phyloP scores from a whole-genome alignment of 1,284 basidiomycete genomes.

The Exobasidium cylindrosporum region DNA sequence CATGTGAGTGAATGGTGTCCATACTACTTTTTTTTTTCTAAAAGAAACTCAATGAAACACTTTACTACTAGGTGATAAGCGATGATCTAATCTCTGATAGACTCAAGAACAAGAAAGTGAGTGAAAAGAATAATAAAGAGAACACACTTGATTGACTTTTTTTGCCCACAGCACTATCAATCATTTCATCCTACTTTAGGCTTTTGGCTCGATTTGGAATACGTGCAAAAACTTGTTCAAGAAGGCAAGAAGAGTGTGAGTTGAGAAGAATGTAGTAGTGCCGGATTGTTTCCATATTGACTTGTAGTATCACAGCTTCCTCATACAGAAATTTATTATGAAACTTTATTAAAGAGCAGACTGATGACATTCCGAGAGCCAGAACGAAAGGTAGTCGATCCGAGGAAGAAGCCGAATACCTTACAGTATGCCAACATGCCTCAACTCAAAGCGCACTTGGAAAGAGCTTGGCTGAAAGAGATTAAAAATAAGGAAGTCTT shows the following conservation, averaged over 20 bases:
- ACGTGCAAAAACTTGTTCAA: slow-evolving; percentile 74
- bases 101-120: slow-evolving; percentile 73
- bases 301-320: slow-evolving; percentile 59
- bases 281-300: neutral
- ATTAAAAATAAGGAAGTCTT: neutral
- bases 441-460: slow-evolving; percentile 69
- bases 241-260: slow-evolving; percentile 57
- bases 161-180: slow-evolving; percentile 72
- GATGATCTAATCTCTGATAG: slow-evolving; percentile 70
- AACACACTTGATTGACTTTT: too few species aligned
- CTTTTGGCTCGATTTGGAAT: slow-evolving; percentile 77
- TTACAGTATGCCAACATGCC: slow-evolving; percentile 69
- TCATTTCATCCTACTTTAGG: slow-evolving; percentile 83
- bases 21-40: too few species aligned
- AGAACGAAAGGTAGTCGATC: neutral
- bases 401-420: neutral
- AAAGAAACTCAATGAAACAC: too few species aligned
- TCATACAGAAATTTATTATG: slow-evolving; percentile 62
- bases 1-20: slow-evolving; percentile 42
- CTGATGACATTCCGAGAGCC: slow-evolving; percentile 69
- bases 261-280: neutral
- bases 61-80: slow-evolving; percentile 83
- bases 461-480: slow-evolving; percentile 21
- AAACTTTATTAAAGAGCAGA: slow-evolving; percentile 66
- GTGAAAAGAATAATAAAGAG: neutral